Percentiles rank a stretch among this genome's conserved stretches.
Evolutionary conservation across 140 eudicot genomes (phyloP).

Genomic region (Stevia rebaudiana): DNA sequence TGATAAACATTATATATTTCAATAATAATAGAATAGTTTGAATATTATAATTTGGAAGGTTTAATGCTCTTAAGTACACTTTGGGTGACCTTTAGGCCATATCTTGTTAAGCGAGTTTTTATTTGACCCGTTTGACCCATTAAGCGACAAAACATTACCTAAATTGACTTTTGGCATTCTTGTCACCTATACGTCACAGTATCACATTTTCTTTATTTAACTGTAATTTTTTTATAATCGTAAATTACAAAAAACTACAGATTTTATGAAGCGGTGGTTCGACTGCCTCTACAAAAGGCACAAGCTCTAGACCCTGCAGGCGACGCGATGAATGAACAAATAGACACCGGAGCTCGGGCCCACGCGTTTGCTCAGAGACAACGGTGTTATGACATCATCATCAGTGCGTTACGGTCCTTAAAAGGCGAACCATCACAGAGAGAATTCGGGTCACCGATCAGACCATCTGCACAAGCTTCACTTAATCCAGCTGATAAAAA

Average conservation of each 20-base stretch:
- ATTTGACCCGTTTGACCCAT: background rate
- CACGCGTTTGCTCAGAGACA: constrained; percentile 83
- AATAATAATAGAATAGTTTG: background rate
- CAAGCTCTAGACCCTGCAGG: constrained; percentile 92
- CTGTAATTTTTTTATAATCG: background rate
- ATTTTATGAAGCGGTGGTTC: constrained; percentile 97
- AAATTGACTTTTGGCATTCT: background rate
- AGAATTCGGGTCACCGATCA: constrained; percentile 80
- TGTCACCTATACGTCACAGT: background rate
- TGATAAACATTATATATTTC: background rate
- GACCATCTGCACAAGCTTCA: constrained; percentile 58
- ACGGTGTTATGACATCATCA: constrained; percentile 81
- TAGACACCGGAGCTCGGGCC: constrained; percentile 61
- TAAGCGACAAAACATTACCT: background rate
- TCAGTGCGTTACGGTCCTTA: constrained; percentile 66
- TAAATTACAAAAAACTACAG: constrained; percentile 38
- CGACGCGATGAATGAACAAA: constrained; percentile 83
- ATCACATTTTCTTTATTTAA: background rate
- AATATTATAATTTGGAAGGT: background rate
- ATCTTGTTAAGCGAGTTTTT: background rate
- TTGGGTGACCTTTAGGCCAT: background rate
- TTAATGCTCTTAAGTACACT: background rate
- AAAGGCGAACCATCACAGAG: constrained; percentile 61
- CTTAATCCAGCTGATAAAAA: constrained; percentile 77
- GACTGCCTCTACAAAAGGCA: constrained; percentile 91